phyloP scores from a whole-genome alignment of 2,329 filamentous ascomycete genomes.

The Cordyceps cateniannulata region DNA sequence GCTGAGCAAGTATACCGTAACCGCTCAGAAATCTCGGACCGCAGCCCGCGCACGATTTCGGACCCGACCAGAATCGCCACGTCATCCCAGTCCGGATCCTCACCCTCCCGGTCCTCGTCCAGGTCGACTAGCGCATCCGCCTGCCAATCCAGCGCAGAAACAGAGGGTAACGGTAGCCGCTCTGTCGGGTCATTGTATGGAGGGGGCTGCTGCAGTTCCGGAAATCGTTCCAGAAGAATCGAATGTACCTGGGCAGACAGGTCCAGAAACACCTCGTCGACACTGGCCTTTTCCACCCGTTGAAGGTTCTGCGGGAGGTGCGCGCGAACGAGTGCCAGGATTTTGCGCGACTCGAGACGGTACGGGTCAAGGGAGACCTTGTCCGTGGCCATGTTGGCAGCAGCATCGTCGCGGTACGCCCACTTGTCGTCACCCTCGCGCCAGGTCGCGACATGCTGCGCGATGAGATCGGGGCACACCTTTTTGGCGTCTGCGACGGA shows the following conservation, averaged over 20 bases:
- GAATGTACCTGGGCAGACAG: slow-evolving; percentile 77
- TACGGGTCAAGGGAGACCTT: slow-evolving; percentile 96
- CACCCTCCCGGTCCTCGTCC: slow-evolving; percentile 66
- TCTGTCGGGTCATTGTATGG: slow-evolving; percentile 69
- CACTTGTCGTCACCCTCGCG: slow-evolving; percentile 85
- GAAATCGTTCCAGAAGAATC: slow-evolving; percentile 67
- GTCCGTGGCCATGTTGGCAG: slow-evolving; percentile 72
- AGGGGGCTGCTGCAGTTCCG: slow-evolving; percentile 60
- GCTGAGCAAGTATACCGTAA: slow-evolving; percentile 88
- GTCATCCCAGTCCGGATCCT: slow-evolving; percentile 95
- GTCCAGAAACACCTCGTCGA: slow-evolving; percentile 95
- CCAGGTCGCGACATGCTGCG: slow-evolving; percentile 94
- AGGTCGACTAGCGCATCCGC: slow-evolving; percentile 77
- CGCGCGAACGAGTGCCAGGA: slow-evolving; percentile 72
- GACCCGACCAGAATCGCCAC: slow-evolving; percentile 79
- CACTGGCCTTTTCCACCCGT: slow-evolving; percentile 84
- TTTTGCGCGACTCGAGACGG: slow-evolving; percentile 74
- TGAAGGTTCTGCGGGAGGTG: slow-evolving; percentile 59
- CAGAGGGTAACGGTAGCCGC: slow-evolving; percentile 60
- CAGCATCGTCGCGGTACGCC: slow-evolving; percentile 81
- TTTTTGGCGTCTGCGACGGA: slow-evolving; percentile 76
- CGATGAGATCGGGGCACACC: slow-evolving; percentile 73
- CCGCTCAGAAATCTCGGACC: slow-evolving; percentile 59
- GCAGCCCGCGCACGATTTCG: slow-evolving; percentile 76
- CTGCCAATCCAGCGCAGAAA: slow-evolving; percentile 73